These are phyloP conservation scores for Lachancea fermentati DNA, from an alignment of 805 yeast genomes.

Conservation along the genomic window DNA sequence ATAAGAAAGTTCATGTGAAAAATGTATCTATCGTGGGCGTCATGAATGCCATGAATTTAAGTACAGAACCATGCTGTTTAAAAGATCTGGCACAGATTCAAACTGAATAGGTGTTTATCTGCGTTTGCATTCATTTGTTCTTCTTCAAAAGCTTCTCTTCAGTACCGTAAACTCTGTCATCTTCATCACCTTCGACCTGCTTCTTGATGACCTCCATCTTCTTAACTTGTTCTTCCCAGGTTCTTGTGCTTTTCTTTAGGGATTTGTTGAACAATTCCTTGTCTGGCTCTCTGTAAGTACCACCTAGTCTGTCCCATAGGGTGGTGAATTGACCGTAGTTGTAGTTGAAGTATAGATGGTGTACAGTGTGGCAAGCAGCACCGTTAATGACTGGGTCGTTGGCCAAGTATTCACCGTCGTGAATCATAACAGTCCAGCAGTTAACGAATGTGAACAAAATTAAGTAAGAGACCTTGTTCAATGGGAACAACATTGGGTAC, in stretches of 20 bases:
- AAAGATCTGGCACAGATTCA: background rate
- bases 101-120: background rate
- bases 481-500: slow-evolving; percentile 87
- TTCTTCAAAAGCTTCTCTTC: slow-evolving; percentile 35
- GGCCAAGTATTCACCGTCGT: slow-evolving; percentile 93
- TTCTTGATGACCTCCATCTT: slow-evolving; percentile 76
- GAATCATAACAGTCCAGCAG: slow-evolving; percentile 98
- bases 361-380: slow-evolving; percentile 97
- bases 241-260: slow-evolving; percentile 48
- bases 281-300: slow-evolving; percentile 90
- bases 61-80: background rate
- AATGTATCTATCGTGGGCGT: background rate
- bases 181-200: slow-evolving; percentile 70
- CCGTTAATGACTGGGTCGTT: slow-evolving; percentile 94
- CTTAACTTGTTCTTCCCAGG: slow-evolving; percentile 65
- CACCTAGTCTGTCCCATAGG: slow-evolving; percentile 95
- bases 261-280: slow-evolving; percentile 69
- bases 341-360: slow-evolving; percentile 94
- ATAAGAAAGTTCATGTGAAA: background rate
- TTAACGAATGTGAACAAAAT: slow-evolving; percentile 83
- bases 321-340: slow-evolving; percentile 98
- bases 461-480: slow-evolving; percentile 81
- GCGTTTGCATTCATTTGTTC: slow-evolving; percentile 11
- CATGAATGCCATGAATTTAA: background rate
- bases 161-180: slow-evolving; percentile 69